Evolutionary conservation across 2,329 filamentous ascomycete genomes (phyloP).

Genomic region (Epichloe sp.): DNA sequence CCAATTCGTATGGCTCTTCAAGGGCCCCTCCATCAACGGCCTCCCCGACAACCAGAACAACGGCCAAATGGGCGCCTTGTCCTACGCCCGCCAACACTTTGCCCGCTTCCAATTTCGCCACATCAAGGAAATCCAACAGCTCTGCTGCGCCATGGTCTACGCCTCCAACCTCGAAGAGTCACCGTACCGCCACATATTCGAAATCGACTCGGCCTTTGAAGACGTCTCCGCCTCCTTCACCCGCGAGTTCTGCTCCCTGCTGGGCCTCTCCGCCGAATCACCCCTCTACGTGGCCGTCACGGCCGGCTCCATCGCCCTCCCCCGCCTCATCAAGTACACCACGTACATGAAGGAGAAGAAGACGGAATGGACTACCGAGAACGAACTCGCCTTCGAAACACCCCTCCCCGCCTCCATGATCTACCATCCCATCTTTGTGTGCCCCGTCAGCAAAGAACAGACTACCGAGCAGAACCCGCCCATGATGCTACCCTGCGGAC

Average conservation of each 20-base stretch:
- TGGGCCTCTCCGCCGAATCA: constrained; percentile 81
- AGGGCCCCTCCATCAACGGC: constrained; percentile 42
- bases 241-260: constrained; percentile 82
- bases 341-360: constrained; percentile 77
- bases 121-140: constrained; percentile 63
- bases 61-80: constrained; percentile 51
- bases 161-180: constrained; percentile 59
- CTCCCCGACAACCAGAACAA: constrained; percentile 39
- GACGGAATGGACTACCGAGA: constrained; percentile 86
- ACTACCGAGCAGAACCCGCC: constrained; percentile 86
- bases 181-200: constrained; percentile 69
- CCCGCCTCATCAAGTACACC: constrained; percentile 77
- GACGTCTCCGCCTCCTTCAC: constrained; percentile 82
- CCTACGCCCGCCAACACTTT: constrained; percentile 67
- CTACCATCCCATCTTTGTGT: constrained; percentile 96
- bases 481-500: constrained; percentile 93
- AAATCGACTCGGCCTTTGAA: constrained; percentile 62
- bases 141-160: constrained; percentile 72
- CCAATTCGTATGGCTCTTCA: constrained; percentile 82
- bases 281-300: constrained; percentile 88
- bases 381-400: constrained; percentile 74
- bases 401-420: constrained; percentile 46
- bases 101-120: constrained; percentile 62
- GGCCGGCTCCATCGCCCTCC: constrained; percentile 82
- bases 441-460: constrained; percentile 93